Evolutionary conservation across 257 asterid genomes (phyloP), one percentile per base, ranked within the genome.

Genomic region (Lithospermum erythrorhizon): DNA sequence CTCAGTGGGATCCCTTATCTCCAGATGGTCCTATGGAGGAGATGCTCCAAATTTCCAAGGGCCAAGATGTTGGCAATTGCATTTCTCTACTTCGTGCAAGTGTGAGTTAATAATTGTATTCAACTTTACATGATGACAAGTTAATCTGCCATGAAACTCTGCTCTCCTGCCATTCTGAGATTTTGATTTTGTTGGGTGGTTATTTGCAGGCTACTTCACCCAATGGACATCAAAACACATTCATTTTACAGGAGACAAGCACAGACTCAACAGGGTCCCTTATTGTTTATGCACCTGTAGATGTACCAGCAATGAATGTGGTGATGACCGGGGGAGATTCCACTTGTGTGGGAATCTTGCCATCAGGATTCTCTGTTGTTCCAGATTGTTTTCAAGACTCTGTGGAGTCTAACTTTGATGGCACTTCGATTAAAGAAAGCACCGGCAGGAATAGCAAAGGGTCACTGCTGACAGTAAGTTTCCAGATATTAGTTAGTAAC

Each of bases 1-100:
- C 75, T 65, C 84, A 81, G 22, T 88, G 96, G 98, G 96, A 91
- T 15, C 83, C 77, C 63, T 72, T 88, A 15, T 84, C 87, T 47
- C 82, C 75, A 55, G 93, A 76, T 9, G 90, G 89, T 16, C 79
- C 90, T 14, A 62, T 86, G 82, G 90, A 76, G 29, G 84, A 76
- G 63, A 74, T 85, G 65, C 55, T 82, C 64, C 77, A 71, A 55
- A 69, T 88, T 45, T 78, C 86, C 55, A 88, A 84, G 76, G 83
- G 90, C 76, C 86, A 73, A 68, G 82, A 83, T 78, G 75, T 24
- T 5, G 83, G 86, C 79, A 83, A 88, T 65, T 59, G 61, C 73
- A 71, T 84, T 61, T 75, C 75, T 19, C 81, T 91, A 55, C 78
- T 83, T 25, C 81, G 81, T 14, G 37, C 86, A 20, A 76, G 56